Evolutionary conservation across 2,329 filamentous ascomycete genomes (phyloP), one percentile per base, ranked within the genome.

Genomic region (Alternaria atra): DNA sequence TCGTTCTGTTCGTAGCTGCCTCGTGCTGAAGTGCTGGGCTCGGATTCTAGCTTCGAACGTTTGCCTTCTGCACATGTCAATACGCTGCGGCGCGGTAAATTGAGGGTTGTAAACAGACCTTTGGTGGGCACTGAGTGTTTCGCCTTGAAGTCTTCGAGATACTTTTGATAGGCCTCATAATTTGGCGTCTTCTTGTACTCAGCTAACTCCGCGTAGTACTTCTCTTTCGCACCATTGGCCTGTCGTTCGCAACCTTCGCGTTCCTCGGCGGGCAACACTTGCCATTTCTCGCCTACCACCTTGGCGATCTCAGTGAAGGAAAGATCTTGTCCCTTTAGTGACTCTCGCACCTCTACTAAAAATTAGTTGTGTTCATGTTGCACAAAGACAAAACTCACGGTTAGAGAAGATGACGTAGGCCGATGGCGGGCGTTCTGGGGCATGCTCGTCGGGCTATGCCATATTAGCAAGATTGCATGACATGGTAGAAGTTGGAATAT

Each of bases 331-430:
- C 89, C 90, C 73, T 91, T 93, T 25, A 94, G 80, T 23, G 91
- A 87, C 69, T 94, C 92, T 69, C 92, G 87, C 79, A 93, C 90
- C 78, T 91, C 89, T 91, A 66, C 0, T 40, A 12, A 2, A 7
- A 3, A 35, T 79, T 60, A 79, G 72, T 39, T n/a, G 44, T 9
- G 8, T 34, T 48, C 34, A 29, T 2, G 9, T 12, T 12, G 9
- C 30, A 30, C 6, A 35, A 52, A 12, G 12, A 20, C 20, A 6
- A 43, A 32, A 84, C 89, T 81, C 78, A 92, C 90, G 91, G 70
- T 94, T 94, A 0, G 92, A 94, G 73, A 95, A 95, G 15, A 94
- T 86, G 12, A 94, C 92, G 79, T 94, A 94, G 51, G 91, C 92
- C 5, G 91, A 94, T 0, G 91, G 90, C 1, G 92, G 91, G 25